phyloP scores from a whole-genome alignment of 108 stramenopile species.

The Fistulifera pelliculosa region DNA sequence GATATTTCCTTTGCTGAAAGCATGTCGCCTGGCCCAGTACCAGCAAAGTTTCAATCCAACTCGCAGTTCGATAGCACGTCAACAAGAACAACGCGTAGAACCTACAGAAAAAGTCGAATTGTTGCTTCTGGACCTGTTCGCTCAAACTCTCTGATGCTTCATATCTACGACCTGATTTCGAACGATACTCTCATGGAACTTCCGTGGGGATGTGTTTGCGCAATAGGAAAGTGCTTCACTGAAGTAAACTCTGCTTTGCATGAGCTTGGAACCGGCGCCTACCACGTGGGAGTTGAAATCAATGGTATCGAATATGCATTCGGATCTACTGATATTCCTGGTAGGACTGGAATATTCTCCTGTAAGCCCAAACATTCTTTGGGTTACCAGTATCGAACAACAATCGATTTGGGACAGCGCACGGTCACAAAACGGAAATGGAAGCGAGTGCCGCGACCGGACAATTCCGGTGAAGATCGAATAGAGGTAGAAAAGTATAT shows the following conservation, averaged over 20 bases:
- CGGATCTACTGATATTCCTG: constrained; percentile 54
- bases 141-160: constrained; percentile 12
- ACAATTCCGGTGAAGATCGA: constrained; percentile 12
- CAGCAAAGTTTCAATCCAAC: too few species aligned
- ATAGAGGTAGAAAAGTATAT: constrained; percentile 34
- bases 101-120: too few species aligned
- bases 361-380: constrained; percentile 63
- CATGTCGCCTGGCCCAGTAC: too few species aligned
- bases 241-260: constrained; percentile 59
- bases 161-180: constrained; percentile 67
- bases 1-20: too few species aligned
- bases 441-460: constrained; percentile 4
- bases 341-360: constrained; percentile 70
- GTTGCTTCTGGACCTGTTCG: too few species aligned
- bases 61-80: too few species aligned
- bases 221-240: constrained; percentile 60
- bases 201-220: constrained; percentile 62
- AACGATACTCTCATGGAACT: constrained; percentile 49
- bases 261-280: constrained; percentile 70
- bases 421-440: constrained; percentile 19
- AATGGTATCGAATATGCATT: constrained; percentile 78
- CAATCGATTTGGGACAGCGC: constrained; percentile 61
- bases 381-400: constrained; percentile 64
- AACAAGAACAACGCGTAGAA: too few species aligned
- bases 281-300: constrained; percentile 75